These are phyloP conservation scores for Cystofilobasidium capitatum DNA, from an alignment of 768 basidiomycete genomes.

Conservation along the genomic window DNA sequence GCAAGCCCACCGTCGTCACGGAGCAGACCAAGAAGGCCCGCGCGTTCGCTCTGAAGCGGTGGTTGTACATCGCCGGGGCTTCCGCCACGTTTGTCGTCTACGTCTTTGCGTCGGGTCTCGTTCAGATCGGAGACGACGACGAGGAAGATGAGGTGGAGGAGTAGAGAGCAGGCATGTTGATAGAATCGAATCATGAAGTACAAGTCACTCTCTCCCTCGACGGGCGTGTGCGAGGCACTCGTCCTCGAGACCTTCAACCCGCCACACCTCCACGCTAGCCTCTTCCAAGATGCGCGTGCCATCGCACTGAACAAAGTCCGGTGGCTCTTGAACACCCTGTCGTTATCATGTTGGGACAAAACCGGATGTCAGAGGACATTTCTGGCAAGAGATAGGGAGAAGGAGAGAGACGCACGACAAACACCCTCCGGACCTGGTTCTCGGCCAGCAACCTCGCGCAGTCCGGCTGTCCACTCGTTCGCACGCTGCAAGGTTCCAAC, in stretches of 20 bases:
- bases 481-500: slow-evolving; percentile 85
- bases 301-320: slow-evolving; percentile 24
- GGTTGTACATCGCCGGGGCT: slow-evolving; percentile 12
- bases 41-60: slow-evolving; percentile 4
- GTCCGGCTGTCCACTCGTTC: slow-evolving; percentile 74
- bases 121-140: slow-evolving; percentile 4
- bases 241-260: slow-evolving; percentile 52
- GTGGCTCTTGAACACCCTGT: slow-evolving; percentile 22
- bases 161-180: not conserved
- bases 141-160: slow-evolving; percentile 10
- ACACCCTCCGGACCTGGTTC: slow-evolving; percentile 60
- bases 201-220: slow-evolving; percentile 38
- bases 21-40: slow-evolving; percentile 15
- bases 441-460: slow-evolving; percentile 76
- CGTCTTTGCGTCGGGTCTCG: slow-evolving; percentile 8
- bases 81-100: not conserved
- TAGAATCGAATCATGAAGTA: not conserved
- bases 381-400: not conserved
- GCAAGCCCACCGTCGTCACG: not conserved
- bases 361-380: not conserved
- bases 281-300: slow-evolving; percentile 31
- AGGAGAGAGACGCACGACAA: slow-evolving; percentile 45
- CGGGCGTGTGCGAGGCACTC: slow-evolving; percentile 75
- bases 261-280: slow-evolving; percentile 36
- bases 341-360: too few species aligned